phyloP scores from a whole-genome alignment of 2,329 filamentous ascomycete species.

The Aspergillus novoparasiticus region DNA sequence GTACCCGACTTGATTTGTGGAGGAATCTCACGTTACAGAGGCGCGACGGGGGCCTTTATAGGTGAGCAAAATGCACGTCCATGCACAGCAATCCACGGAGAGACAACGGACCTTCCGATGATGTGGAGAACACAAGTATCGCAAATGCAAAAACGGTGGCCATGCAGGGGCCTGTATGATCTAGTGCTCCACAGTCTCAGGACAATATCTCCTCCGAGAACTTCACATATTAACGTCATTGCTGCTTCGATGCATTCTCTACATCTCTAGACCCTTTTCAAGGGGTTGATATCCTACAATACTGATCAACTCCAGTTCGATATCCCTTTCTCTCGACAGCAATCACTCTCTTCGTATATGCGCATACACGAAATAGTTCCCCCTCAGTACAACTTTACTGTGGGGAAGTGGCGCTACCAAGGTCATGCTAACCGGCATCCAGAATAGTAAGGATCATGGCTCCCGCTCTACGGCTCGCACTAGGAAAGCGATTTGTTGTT shows the following conservation, averaged over 20 bases:
- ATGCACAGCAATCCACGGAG: neutral
- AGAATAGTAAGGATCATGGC: neutral
- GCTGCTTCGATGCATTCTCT: fast-evolving
- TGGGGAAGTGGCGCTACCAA: neutral
- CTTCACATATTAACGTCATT: neutral
- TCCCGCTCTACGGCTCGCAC: neutral
- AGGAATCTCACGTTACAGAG: too few species aligned
- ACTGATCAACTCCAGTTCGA: neutral
- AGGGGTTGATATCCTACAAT: neutral
- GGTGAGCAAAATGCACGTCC: neutral
- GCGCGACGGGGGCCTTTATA: neutral
- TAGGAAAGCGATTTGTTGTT: neutral
- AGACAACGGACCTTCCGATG: neutral
- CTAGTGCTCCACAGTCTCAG: neutral
- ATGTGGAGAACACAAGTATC: neutral
- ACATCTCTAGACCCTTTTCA: fast-evolving
- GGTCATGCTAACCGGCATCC: neutral
- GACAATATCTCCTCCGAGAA: neutral
- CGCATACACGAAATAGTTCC: neutral
- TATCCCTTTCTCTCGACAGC: too few species aligned
- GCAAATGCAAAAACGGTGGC: too few species aligned
- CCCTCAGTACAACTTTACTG: neutral
- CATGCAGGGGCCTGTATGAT: neutral
- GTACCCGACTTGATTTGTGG: neutral
- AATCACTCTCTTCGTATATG: neutral